Evolutionary conservation across 345 rosid species (phyloP).

Genomic region (Eucalyptus lansdowneana): DNA sequence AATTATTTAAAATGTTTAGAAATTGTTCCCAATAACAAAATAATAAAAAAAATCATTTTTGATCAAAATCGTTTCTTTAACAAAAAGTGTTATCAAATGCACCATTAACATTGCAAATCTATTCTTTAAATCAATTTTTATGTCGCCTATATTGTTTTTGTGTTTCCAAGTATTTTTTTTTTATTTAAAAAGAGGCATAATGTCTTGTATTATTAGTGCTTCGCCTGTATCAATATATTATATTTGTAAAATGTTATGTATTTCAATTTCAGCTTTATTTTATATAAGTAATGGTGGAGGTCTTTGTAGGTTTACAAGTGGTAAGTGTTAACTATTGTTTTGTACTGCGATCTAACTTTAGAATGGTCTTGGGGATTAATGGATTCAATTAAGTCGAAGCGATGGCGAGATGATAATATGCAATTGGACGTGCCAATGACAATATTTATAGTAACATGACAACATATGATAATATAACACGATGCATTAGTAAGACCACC

Average conservation of each 20-base stretch:
- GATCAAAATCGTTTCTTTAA: rapidly evolving
- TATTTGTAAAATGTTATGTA: background rate
- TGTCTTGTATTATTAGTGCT: background rate
- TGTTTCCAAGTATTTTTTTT: background rate
- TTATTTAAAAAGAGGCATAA: background rate
- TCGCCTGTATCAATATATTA: background rate
- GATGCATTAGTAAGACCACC: background rate
- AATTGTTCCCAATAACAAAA: rapidly evolving
- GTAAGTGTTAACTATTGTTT: background rate
- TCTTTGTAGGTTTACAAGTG: background rate
- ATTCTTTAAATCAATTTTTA: background rate
- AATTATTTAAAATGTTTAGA: no score
- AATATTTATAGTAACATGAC: background rate
- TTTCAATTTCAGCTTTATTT: background rate
- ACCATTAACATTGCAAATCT: background rate
- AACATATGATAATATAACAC: background rate
- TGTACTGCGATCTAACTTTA: background rate
- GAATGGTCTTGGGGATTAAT: background rate
- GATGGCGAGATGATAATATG: background rate
- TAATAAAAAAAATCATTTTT: rapidly evolving
- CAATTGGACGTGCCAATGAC: background rate
- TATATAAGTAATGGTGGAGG: background rate
- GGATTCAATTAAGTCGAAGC: rapidly evolving
- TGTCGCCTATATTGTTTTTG: rapidly evolving
- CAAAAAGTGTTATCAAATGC: no score